A percentile compares a stretch with the other conserved stretches of the same genome.
These are phyloP conservation scores for Entomortierella lignicola DNA, from an alignment of 192 early-diverging fungal species.

Conservation along the genomic window DNA sequence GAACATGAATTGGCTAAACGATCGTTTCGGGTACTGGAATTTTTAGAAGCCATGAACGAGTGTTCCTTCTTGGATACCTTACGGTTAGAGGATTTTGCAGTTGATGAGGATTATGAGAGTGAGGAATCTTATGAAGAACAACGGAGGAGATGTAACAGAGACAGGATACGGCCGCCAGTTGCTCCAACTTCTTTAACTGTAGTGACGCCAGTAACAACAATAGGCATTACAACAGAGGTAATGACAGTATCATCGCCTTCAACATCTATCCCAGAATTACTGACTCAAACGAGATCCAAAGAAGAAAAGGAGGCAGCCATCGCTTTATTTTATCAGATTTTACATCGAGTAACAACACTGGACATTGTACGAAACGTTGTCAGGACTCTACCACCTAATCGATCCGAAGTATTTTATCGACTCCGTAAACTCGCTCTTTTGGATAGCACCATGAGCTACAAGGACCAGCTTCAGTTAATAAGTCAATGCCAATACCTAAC, in stretches of 20 bases:
- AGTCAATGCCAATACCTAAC: conserved; percentile 41
- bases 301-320: not conserved
- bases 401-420: conserved; percentile 20
- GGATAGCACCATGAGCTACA: conserved; percentile 7
- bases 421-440: conserved; percentile 2
- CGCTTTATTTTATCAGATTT: conserved; percentile 15
- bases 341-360: conserved; percentile 8
- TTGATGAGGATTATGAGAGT: not conserved
- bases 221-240: not conserved
- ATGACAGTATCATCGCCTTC: not conserved
- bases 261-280: not conserved
- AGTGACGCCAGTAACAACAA: not conserved
- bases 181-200: not conserved
- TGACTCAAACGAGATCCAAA: not conserved
- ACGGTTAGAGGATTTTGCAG: conserved; percentile 8
- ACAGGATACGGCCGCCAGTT: not conserved
- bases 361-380: not conserved
- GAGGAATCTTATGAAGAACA: not conserved
- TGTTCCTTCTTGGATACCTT: conserved; percentile 2
- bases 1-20: not conserved
- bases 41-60: conserved; percentile 2
- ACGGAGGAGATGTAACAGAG: not conserved
- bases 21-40: not conserved
- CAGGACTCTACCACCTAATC: not conserved
- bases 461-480: conserved; percentile 15